A percentile compares a stretch with the other conserved stretches of the same genome.
Evolutionary conservation across 192 early-diverging fungal genomes (phyloP).

Genomic region (Phycomyces blakesleeanus): DNA sequence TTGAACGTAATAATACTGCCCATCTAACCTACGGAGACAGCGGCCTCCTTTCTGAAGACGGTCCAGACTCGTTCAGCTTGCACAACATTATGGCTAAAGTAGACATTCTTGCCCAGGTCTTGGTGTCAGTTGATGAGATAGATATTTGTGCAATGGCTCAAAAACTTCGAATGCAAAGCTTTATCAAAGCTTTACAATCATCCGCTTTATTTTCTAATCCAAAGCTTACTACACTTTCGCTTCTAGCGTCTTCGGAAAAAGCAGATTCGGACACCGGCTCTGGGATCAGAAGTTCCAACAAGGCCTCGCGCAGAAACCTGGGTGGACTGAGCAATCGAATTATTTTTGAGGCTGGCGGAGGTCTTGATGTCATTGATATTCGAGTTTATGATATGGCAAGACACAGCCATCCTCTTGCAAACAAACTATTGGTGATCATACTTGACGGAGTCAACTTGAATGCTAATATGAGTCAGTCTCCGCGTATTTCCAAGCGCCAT

Average conservation of each 20-base stretch:
- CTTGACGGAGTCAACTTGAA: conserved; percentile 41
- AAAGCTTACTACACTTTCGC: conserved; percentile 3
- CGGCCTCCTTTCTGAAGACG: background rate
- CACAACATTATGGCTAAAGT: conserved; percentile 33
- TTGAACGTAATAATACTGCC: background rate
- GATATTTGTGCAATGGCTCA: conserved; percentile 43
- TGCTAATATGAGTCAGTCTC: conserved; percentile 39
- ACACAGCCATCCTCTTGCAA: background rate
- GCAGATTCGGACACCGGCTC: conserved; percentile 34
- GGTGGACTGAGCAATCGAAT: conserved; percentile 1
- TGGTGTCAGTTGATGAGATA: conserved; percentile 42
- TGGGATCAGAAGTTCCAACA: conserved; percentile 27
- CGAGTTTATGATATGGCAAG: conserved; percentile 8
- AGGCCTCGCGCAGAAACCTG: conserved; percentile 9
- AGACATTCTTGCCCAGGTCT: conserved; percentile 45
- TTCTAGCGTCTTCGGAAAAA: background rate
- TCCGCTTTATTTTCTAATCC: conserved; percentile 47
- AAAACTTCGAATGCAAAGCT: conserved; percentile 35
- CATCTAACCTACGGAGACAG: background rate
- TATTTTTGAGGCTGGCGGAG: conserved; percentile 12
- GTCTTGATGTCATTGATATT: conserved; percentile 12
- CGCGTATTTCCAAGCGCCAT: conserved; percentile 23
- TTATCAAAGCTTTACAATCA: conserved; percentile 39
- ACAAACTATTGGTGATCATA: conserved; percentile 37
- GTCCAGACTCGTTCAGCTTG: background rate